Evolutionary conservation across 306 rosid genomes (phyloP).

Genomic region (Sicyos edulis): DNA sequence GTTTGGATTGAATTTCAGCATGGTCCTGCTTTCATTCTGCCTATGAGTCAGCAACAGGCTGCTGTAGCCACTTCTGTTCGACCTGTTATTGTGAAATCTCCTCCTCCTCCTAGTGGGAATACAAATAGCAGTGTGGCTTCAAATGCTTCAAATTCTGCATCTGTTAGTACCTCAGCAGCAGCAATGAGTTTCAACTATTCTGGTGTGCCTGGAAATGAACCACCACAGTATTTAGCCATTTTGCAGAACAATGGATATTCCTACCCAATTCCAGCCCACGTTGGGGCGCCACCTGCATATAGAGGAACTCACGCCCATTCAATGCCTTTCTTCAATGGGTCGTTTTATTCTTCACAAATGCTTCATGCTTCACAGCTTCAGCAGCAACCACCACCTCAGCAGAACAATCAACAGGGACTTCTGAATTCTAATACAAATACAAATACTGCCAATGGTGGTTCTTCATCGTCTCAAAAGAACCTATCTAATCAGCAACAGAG

Average conservation of each 20-base stretch:
- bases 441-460: conserved; percentile 56
- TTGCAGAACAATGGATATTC: conserved; percentile 81
- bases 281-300: conserved; percentile 75
- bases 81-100: conserved; percentile 69
- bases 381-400: conserved; percentile 51
- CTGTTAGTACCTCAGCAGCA: conserved; percentile 36
- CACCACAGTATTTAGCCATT: conserved; percentile 83
- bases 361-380: conserved; percentile 85
- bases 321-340: conserved; percentile 70
- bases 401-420: conserved; percentile 63
- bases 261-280: conserved; percentile 80
- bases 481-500: conserved; percentile 76
- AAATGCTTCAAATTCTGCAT: conserved; percentile 33
- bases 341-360: conserved; percentile 80
- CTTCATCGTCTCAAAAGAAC: conserved; percentile 82
- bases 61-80: conserved; percentile 65
- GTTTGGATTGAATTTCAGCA: conserved; percentile 37
- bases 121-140: conserved; percentile 42
- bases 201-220: conserved; percentile 60
- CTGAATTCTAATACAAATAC: conserved; percentile 56
- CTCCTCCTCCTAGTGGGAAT: conserved; percentile 33
- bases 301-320: conserved; percentile 78
- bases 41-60: conserved; percentile 83
- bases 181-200: conserved; percentile 88
- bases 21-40: conserved; percentile 82